Evolutionary conservation across 768 basidiomycete species (phyloP), one percentile per base, ranked within the genome.

Genomic region (Boletus subcaerulescens): DNA sequence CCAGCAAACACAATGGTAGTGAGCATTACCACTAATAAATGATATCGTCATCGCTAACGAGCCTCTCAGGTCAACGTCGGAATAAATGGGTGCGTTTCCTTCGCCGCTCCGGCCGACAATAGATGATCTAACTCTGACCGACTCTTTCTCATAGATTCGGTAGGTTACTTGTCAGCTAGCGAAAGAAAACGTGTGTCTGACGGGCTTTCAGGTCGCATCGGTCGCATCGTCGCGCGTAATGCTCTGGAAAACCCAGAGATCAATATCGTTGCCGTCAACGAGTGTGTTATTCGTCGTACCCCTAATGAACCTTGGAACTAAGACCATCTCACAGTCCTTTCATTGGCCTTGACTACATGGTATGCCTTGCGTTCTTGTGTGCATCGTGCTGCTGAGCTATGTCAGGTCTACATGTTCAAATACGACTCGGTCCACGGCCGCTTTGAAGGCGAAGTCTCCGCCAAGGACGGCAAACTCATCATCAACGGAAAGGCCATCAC

Each of bases 271-370:
- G 94, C 94, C 55, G 75, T 98, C 67, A 98, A 98, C 80, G 93
- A 96, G 91, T 95, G 65, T 66, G 92, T 73, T 11, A 17, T 46
- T 29, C 12, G 36, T 46, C 24, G 48, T 40, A 32, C 46, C 31
- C 29, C 45, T 50, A 22, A 49, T 17, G 18, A 20, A 32, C 46
- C 41, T 45, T 38, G 44, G 20, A 51, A 32, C 41, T 52, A 46
- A 61, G 60, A 40, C 43, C 24, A 35, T 32, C 24, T 24, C 29
- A 48, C 55, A 96, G 93, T 76, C 96, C 96, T 52, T 99, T 98
- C 87, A 98, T 99, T 60, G 86, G 92, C 71, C 86, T 95, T 63
- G 82, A 87, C 3, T 98, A 99, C 85, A 97, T 98, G 95, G 96
- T 89, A 50, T 33, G 82, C 63, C 11, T 45, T 17, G 2, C 1